Evolutionary conservation across 192 early-diverging fungal genomes (phyloP), one percentile per base, ranked within the genome.

Genomic region (Geranomyces variabilis): DNA sequence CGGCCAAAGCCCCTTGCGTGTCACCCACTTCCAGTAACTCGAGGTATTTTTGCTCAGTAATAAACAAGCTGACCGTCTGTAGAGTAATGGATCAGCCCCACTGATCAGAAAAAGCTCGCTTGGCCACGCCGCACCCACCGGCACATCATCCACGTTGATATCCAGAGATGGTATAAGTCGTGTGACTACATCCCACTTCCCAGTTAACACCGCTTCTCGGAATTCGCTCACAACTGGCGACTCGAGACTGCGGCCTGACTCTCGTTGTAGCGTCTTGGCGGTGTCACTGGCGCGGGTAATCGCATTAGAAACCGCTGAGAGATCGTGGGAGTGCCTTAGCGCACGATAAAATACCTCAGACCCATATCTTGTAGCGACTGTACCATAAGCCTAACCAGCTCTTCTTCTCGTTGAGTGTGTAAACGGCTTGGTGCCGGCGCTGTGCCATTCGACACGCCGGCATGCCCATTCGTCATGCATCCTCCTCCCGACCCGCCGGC

Each of bases 1-100:
- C 83, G 5, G 83, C 53, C 49, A 96, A 71, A 4, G 96, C 97
- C 56, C 84, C 80, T 67, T 91, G 88, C 1, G 89, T 85, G 43
- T 90, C 62, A 46, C 83, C 75, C 6, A 73, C 69, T 78, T 96
- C 93, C 36, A 99, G 70, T 4, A 91, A 76, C 76, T 99, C 97
- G 29, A 97, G 76, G 69, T 89, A 99, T 75, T 95, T 93, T 84
- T 99, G 97, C 53, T 91, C 81, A 57, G 92, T 83, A 61, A 96
- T 84, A 30, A 94, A 79, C 74, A 96, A 95, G 67, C 75, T 79
- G 29, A 89, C 86, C 19, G 51, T 53, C 51, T 53, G 51, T n/a
- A 3, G 4, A 41, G 5, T 7, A 10, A 41, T 10, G 3, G 36
- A 10, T 41, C 10, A 41, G 10, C 10, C 3, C 36, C 36, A 3